Evolutionary conservation across 441 rosid species (phyloP), one percentile per base, ranked within the genome.

Genomic region (Syzygium syzygioides): DNA sequence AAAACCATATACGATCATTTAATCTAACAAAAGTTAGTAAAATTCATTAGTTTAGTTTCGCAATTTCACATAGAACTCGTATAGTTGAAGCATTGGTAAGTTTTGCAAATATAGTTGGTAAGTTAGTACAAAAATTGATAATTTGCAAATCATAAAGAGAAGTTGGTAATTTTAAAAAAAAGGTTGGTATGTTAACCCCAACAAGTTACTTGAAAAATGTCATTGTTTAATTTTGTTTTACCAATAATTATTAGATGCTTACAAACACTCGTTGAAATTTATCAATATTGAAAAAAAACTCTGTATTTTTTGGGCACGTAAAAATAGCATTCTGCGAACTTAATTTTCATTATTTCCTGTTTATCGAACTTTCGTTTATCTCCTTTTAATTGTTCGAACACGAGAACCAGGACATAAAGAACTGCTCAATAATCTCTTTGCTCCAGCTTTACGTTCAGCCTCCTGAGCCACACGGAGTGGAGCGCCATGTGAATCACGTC

Each of bases 381-480:
- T 15, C 37, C 19, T 7, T 64, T 64, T 64, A 30, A 7, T 32
- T 17, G 5, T 30, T 32, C 17, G 23, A 18, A 7, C 7, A n/a
- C n/a, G 37, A 52, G 68, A 57, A 14, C 23, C 7, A 12, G 55
- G 57, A 50, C 55, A 18, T 37, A n/a, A 68, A 64, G 18, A 48
- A 0, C 86, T 54, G n/a, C 18, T 50, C 45, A 55, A 30, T 26
- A 59, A 59, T 26, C 64, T 59, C 64, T 34, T 26, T 8, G 20
- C 41, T 86, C 48, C 15, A 88, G 26, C 86, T 76, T 88, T 13
- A 89, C 30, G 45, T 90, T 90, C 7, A 89, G 88, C 90, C 90
- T 79, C 14, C 92, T 59, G 2, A 90, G 88, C 92, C 90, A 89
- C 53, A 89, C 64, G 1, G 90, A 90, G 59, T 90, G 92, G 37